Evolutionary conservation across 192 early-diverging fungal genomes (phyloP), one percentile per base, ranked within the genome.

Genomic region (Phlyctochytrium planicorne): DNA sequence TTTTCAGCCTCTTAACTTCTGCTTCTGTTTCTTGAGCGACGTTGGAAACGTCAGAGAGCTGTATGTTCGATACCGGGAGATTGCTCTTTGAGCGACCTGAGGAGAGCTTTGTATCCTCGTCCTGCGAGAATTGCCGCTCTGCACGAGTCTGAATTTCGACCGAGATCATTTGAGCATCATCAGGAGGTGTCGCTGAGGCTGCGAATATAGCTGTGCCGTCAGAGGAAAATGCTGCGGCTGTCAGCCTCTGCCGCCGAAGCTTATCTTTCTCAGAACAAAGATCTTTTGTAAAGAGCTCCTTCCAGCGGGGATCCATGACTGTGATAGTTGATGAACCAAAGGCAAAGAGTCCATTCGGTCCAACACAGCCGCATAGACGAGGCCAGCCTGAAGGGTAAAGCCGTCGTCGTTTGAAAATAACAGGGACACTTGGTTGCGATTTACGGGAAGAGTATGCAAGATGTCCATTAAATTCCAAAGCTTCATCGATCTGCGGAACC

Each of bases 201-300:
- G 33, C 69, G 52, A 52, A 73, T 3, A 73, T 50, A 20, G 35
- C 17, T 3, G 71, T 35, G n/a, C 57, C 50, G 36, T 73, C 71
- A 3, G 57, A 3, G 30, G 33, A 50, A 52, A 73, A 73, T 1
- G 61, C 34, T 10, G 59, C 50, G 4, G 59, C 14, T n/a, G 71
- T 73, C 0, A 73, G 36, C 53, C 71, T 60, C 24, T 73, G 65
- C 71, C 71, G 62, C 56, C 66, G 68, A 0, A 68, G 24, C 29
- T 62, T 73, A 24, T 73, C 71, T 23, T 63, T 55, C 6, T 30
- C 59, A 24, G 33, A 27, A 57, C 53, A 60, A 14, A 73, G 36
- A 4, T 73, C 65, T 6, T 53, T 34, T 16, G 32, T 30, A 3
- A 67, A 25, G 2, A 73, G 40, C n/a, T 67, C 62, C 1, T 62